phyloP scores from a whole-genome alignment of 768 basidiomycete species.

The Arthromyces matolae region DNA sequence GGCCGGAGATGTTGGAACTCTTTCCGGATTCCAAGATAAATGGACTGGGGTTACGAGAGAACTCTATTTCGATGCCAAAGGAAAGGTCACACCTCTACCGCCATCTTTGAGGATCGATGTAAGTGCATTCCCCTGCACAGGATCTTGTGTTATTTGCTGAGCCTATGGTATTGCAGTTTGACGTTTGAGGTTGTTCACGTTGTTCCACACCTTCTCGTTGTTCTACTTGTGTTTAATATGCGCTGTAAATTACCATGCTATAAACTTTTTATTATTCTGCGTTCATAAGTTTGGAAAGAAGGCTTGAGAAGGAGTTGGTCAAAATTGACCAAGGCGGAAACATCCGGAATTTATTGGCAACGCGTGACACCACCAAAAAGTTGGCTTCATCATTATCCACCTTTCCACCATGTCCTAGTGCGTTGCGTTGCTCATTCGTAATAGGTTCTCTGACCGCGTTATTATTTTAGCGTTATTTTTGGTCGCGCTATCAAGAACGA shows the following conservation, averaged over 20 bases:
- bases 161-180: neutral
- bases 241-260: neutral
- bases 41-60: slow-evolving; percentile 28
- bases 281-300: too few relatives aligned
- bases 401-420: slow-evolving; percentile 21
- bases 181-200: neutral
- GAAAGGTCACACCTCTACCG: slow-evolving; percentile 39
- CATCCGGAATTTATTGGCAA: slow-evolving; percentile 15
- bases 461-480: slow-evolving; percentile 54
- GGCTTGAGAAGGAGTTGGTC: neutral
- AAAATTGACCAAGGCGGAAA: slow-evolving; percentile 14
- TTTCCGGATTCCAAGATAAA: slow-evolving; percentile 36
- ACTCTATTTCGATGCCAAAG: slow-evolving; percentile 32
- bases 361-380: slow-evolving; percentile 16
- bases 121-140: slow-evolving; percentile 3
- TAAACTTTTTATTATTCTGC: neutral
- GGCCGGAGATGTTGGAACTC: slow-evolving; percentile 34
- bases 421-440: neutral
- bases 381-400: slow-evolving; percentile 7
- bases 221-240: neutral
- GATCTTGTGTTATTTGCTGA: neutral
- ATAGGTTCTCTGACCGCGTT: neutral
- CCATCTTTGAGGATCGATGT: slow-evolving; percentile 41
- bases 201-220: neutral
- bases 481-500: slow-evolving; percentile 82